Base-by-base conservation (phyloP, 768 basidiomycete genomes). In the Suillus occidentalis region DNA sequence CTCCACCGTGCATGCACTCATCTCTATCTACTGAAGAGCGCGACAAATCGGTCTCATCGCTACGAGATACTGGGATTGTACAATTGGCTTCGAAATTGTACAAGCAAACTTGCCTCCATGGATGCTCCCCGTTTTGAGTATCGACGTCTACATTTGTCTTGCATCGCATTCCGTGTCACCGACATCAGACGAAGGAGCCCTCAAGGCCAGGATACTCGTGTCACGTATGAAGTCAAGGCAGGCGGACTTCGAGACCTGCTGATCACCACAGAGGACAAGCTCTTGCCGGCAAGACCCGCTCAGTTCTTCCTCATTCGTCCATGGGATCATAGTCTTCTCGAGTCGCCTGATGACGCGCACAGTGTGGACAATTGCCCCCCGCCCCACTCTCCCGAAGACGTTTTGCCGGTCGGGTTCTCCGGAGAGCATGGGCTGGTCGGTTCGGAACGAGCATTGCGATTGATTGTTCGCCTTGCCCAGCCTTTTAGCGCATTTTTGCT, bases 181-280 rank as follows among this genome's bases (percentile, higher is more conserved):
- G n/a, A 22, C 2, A 13, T 37, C 2, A 37, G 8, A 37, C 56
- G 13, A 7, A 37, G 5, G 56, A n/a, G 13, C 22, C 6, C 2
- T 9, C n/a, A 8, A 57, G 56, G 4, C 8, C 36, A 37, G 7
- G 14, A 25, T 14, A 16, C n/a, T 8, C 4, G 10, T 37, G 5
- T 9, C n/a, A 37, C 34, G 12, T 56, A 37, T 57, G 56, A 57
- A 57, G 56, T 57, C 56, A 57, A 57, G 56, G 36, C 56, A 22
- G 2, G 1, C 4, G 36, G 56, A 22, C 56, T 57, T 37, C 36
- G 14, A 36, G 56, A 57, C 34, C 34, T 57, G 13, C 8, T 37
- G 7, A 16, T 57, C n/a, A 57, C 36, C 56, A 37, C 56, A n/a
- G 36, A 57, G 8, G 22, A 37, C 13, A 22, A 22, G 7, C 36